Evolutionary conservation across 2,329 filamentous ascomycete genomes (phyloP).

Genomic region (Tothia fuscella): DNA sequence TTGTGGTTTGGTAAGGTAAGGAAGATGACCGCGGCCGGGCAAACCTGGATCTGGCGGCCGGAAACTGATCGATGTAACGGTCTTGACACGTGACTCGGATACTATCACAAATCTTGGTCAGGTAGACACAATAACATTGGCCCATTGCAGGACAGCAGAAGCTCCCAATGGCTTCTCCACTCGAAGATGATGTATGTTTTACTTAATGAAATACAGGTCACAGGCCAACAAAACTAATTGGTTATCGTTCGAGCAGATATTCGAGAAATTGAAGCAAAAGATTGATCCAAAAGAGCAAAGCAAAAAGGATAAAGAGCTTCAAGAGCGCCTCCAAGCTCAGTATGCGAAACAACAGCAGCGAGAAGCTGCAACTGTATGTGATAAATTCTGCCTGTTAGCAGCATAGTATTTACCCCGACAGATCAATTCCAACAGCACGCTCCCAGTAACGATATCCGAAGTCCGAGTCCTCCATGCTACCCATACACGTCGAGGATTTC

Average conservation of each 20-base stretch:
- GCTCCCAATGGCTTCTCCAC: slow-evolving; percentile 28
- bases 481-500: slow-evolving; percentile 73
- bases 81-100: too few species aligned
- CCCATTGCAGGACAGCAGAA: too few species aligned
- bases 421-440: slow-evolving; percentile 71
- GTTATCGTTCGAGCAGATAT: slow-evolving; percentile 34
- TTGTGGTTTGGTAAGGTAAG: too few species aligned
- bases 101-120: too few species aligned
- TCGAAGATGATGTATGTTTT: slow-evolving; percentile 36
- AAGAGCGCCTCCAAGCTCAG: slow-evolving; percentile 45
- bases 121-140: too few species aligned
- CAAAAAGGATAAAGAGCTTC: slow-evolving; percentile 47
- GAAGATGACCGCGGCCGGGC: too few species aligned
- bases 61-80: too few species aligned
- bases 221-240: slow-evolving; percentile 9
- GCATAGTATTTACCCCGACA: slow-evolving; percentile 23
- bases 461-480: slow-evolving; percentile 72
- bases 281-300: slow-evolving; percentile 47
- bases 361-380: slow-evolving; percentile 51
- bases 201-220: slow-evolving; percentile 11
- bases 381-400: slow-evolving; percentile 5
- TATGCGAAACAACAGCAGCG: slow-evolving; percentile 51
- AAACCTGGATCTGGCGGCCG: too few species aligned
- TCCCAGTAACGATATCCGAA: slow-evolving; percentile 78
- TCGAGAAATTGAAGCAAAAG: slow-evolving; percentile 46